Evolutionary conservation across 1,284 basidiomycete genomes (phyloP), one percentile per base, ranked within the genome.

Genomic region (Apiotrichum laibachii): DNA sequence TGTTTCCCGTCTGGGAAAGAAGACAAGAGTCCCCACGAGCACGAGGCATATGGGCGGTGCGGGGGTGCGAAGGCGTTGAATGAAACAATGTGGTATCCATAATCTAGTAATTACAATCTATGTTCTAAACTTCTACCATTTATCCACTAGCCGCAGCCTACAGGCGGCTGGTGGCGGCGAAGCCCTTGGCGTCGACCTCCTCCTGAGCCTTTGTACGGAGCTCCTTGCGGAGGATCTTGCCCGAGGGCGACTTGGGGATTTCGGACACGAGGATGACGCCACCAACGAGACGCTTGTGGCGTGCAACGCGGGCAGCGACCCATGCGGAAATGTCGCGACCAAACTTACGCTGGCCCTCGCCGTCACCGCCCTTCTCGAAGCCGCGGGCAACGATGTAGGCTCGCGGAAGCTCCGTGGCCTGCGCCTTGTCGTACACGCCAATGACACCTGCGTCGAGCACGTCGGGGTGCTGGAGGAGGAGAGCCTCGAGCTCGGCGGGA

Each of bases 401-500:
- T 13, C 87, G 82, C 16, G 90, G 89, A 12, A 90, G 80, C 71
- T 92, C 89, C 2, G 89, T 89, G 1, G 85, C 87, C 66, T 88
- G 82, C 53, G 80, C 80, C 2, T 79, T 77, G 59, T 81, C 82
- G 5, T 86, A 79, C 0, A 90, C 77, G 2, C 88, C 87, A 57
- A 90, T 84, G 5, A 90, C 88, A 11, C 85, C 88, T 0, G 81
- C 80, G 65, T 90, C 88, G 5, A 83, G 84, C 26, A 90, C 81
- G 2, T 87, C 83, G 0, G 86, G 85, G 66, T 91, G 87, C 8
- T 83, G 82, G 16, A 92, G 76, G 0, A 92, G 82, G 0, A 90
- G 74, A 40, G 83, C 82, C 70, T 92, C 90, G 2, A 92, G 81
- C 66, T 91, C 90, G 0, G 90, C 89, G 0, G 90, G 90, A 0